Evolutionary conservation across 768 basidiomycete genomes (phyloP).

Genomic region (Hirschioporus abietinus): DNA sequence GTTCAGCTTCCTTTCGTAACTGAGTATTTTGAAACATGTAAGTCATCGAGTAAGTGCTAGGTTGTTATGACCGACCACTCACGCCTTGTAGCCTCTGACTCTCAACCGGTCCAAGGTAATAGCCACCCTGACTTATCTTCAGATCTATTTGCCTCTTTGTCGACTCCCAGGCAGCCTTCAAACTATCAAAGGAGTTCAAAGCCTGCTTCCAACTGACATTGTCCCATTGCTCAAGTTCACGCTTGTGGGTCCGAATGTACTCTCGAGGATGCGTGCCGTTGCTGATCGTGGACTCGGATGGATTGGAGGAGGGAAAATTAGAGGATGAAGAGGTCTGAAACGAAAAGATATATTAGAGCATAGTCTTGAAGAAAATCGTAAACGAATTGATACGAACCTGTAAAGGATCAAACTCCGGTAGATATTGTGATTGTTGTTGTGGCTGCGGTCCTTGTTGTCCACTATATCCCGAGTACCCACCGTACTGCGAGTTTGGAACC

Average conservation of each 20-base stretch:
- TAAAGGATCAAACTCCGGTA: constrained; percentile 1
- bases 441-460: not conserved
- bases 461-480: not conserved
- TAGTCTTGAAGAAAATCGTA: not conserved
- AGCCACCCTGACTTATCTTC: constrained; percentile 34
- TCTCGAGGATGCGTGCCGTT: constrained; percentile 13
- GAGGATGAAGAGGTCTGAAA: not conserved
- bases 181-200: constrained; percentile 51
- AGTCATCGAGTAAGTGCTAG: not conserved
- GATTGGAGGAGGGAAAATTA: not conserved
- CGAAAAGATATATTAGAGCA: not conserved
- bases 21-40: constrained; percentile 8
- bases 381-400: not conserved
- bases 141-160: constrained; percentile 52
- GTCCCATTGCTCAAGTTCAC: constrained; percentile 20
- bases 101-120: constrained; percentile 38
- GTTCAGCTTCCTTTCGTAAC: constrained; percentile 25
- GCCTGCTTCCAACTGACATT: constrained; percentile 27
- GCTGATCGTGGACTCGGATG: not conserved
- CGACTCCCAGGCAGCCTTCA: constrained; percentile 61
- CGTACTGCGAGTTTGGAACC: not conserved
- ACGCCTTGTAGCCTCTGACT: constrained; percentile 54
- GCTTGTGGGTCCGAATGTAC: constrained; percentile 16
- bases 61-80: constrained; percentile 23
- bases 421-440: not conserved